Evolutionary conservation across 2,329 filamentous ascomycete species (phyloP), one percentile per base, ranked within the genome.

Genomic region (Hypoxylon sp.): DNA sequence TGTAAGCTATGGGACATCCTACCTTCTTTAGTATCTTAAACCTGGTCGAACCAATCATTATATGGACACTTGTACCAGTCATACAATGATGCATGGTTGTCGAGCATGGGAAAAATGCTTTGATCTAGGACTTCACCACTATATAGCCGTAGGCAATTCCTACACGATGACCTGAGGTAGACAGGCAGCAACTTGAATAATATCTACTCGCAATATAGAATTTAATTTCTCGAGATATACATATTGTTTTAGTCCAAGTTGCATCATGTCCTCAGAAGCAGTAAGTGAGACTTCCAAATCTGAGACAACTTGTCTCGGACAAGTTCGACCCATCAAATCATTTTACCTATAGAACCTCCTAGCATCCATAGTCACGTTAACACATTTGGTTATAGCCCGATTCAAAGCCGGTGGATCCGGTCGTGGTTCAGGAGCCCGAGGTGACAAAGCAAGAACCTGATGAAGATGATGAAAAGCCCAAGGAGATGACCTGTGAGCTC

Each of bases 321-420:
- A 35, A 26, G 2, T 37, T 5, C 8, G 14, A 46, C 6, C 5
- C 26, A 51, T 19, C 39, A 35, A 6, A 22, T 22, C 19, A 22
- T 22, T 22, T 22, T 22, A 22, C 19, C 19, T 3, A 37, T 33
- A 5, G 14, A 14, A 5, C 9, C 3, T 39, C 9, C 17, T 17
- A 22, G 6, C 6, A 39, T 24, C 5, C 11, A 51, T 29, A 35
- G 47, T 17, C 3, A 62, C 85, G 77, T 81, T 89, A 89, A 92
- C 24, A 58, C 22, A 31, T n/a, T 10, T 22, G 19, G 19, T 22
- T 26, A 22, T 47, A 69, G 66, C 50, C 59, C 26, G 50, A 59
- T 11, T 17, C 29, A 17, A 62, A 50, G 31, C 47, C 47, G 19
- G 19, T 31, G 17, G 22, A 52, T n/a, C 22, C 19, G 42, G 55